Evolutionary conservation across 495 filamentous ascomycete species (phyloP).

Genomic region (Halenospora varia): DNA sequence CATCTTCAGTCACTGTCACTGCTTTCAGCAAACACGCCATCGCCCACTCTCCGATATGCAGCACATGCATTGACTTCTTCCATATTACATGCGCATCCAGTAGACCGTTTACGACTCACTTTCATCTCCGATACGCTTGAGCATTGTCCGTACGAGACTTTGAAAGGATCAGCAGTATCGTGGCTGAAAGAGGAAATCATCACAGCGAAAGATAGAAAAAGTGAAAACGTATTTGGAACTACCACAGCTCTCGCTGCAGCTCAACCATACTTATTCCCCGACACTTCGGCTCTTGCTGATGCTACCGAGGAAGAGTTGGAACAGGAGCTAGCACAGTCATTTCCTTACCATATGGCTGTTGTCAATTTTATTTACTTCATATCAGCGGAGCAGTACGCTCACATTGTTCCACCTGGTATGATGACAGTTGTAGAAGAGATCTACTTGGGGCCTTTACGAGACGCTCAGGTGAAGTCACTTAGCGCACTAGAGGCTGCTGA

Average conservation of each 20-base stretch:
- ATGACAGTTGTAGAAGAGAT: slow-evolving; percentile 24
- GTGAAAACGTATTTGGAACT: slow-evolving; percentile 53
- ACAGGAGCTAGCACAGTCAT: slow-evolving; percentile 36
- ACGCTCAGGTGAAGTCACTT: slow-evolving; percentile 23
- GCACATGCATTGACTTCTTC: slow-evolving; percentile 70
- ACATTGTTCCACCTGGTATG: slow-evolving; percentile 22
- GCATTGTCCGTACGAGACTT: slow-evolving; percentile 69
- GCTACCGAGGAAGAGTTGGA: slow-evolving; percentile 28
- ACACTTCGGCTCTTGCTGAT: slow-evolving; percentile 24
- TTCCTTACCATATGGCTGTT: slow-evolving; percentile 42
- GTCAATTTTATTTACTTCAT: slow-evolving; percentile 52
- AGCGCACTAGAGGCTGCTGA: slow-evolving; percentile 10
- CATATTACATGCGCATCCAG: slow-evolving; percentile 74
- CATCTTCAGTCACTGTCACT: slow-evolving; percentile 60
- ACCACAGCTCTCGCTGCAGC: slow-evolving; percentile 45
- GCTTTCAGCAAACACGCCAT: slow-evolving; percentile 63
- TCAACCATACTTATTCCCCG: slow-evolving; percentile 43
- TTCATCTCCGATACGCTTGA: slow-evolving; percentile 80
- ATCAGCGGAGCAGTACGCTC: slow-evolving; percentile 12
- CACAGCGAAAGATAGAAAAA: slow-evolving; percentile 29
- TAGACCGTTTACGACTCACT: slow-evolving; percentile 61
- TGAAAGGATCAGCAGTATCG: slow-evolving; percentile 75
- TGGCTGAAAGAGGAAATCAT: slow-evolving; percentile 88
- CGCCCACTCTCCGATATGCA: slow-evolving; percentile 62
- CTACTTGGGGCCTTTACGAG: slow-evolving; percentile 22